Base-by-base conservation (phyloP, 192 early-diverging fungal species). In the Coemansia sp. region DNA sequence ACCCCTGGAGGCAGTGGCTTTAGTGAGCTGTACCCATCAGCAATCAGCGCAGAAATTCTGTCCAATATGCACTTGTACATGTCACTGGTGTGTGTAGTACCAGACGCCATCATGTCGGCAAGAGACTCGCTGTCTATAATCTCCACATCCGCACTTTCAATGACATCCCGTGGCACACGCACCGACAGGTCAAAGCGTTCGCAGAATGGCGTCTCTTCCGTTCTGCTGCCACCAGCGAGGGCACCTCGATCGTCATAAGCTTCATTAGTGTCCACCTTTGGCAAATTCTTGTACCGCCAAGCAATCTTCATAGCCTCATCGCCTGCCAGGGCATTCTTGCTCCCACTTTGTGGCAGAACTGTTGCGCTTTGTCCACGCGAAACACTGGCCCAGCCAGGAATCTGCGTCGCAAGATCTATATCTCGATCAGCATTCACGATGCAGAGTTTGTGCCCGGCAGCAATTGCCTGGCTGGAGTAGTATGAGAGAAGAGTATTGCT, bases 241-340 rank as follows among this genome's bases (percentile, higher is more conserved):
- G 36, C 19, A 9, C 19, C 19, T 21, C 18, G 26, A 37, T 56
- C 45, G 22, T 41, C 61, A 8, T 12, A 12, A n/a, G 46, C 61
- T 22, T 61, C 59, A 22, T 49, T 59, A 39, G 60, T 26, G 61
- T 65, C 63, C 22, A 68, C 61, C 37, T 48, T 74, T 45, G 93
- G 93, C 65, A 97, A 60, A 43, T 87, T 84, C 71, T 95, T 86
- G 83, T 99, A 99, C 56, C 97, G 78, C 97, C 97, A 99, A 1
- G 97, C 97, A 61, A 99, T 98, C 57, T 84, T 88, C 87, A 99
- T 87, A 1, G 82, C 73, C 60, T 93, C 91, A n/a, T 76, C 78
- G 6, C 41, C 22, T 2, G 54, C 56, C 26, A 22, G 19, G 37
- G 41, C n/a, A 49, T 69, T 37, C 55, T 72, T 55, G 41, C 64